Evolutionary conservation across 805 yeast species (phyloP).

Genomic region (Huiozyma naganishii): DNA sequence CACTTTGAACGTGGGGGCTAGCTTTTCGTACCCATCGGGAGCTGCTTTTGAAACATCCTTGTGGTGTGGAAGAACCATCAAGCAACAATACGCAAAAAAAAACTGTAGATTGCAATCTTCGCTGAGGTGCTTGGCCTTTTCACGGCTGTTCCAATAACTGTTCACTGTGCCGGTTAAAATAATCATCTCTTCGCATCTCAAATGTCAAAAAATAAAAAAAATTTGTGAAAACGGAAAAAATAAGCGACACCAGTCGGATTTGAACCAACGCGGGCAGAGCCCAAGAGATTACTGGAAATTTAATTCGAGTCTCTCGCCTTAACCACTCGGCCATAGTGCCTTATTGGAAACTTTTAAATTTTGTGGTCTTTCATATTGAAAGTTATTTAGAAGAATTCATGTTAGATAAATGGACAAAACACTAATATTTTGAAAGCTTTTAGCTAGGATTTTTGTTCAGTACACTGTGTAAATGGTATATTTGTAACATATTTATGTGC

Average conservation of each 20-base stretch:
- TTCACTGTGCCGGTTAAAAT: too few species aligned
- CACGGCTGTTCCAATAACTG: too few species aligned
- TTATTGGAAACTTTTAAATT: slow-evolving; percentile 8
- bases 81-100: background rate
- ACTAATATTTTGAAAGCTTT: too few species aligned
- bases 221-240: slow-evolving; percentile 18
- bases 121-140: too few species aligned
- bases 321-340: slow-evolving; percentile 68
- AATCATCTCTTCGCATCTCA: background rate
- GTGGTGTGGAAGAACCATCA: background rate
- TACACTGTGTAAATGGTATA: too few species aligned
- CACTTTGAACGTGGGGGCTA: slow-evolving; percentile 54
- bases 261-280: slow-evolving; percentile 75
- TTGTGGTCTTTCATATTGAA: background rate
- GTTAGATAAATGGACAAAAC: background rate
- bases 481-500: too few species aligned
- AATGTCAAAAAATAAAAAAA: too few species aligned
- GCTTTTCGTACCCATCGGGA: slow-evolving; percentile 64
- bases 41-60: slow-evolving; percentile 32
- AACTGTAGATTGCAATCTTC: background rate
- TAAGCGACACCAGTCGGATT: slow-evolving; percentile 63
- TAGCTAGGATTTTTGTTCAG: too few species aligned
- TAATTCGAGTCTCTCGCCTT: slow-evolving; percentile 63
- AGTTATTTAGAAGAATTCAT: background rate
- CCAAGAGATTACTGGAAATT: slow-evolving; percentile 42